Evolutionary conservation across 2,329 filamentous ascomycete genomes (phyloP), one percentile per base, ranked within the genome.

Genomic region (Colletotrichum graminicola): DNA sequence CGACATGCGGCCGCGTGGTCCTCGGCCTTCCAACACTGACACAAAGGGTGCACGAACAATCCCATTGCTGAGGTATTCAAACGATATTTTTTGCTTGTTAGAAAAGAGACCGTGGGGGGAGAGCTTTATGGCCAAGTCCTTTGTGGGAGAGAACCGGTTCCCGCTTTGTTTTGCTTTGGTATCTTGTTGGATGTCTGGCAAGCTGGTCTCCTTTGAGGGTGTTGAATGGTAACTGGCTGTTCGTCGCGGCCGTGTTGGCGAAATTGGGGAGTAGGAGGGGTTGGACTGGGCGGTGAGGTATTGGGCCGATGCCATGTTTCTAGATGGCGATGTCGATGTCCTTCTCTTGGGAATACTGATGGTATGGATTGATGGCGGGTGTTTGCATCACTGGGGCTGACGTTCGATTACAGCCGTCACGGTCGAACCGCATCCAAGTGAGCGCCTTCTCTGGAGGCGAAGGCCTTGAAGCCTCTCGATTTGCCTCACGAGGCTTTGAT

Each of bases 41-140:
- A 60, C 57, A 60, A 45, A 60, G 39, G 21, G 41, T 32, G 10
- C 29, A 39, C 14, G 57, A 34, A 60, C 39, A 47, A 60, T 45
- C 3, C 23, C 57, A 60, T 60, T 32, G 57, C 55, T 26, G 8
- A 2, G 12, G 16, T 41, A 11, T 41, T 41, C 55, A 2, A 2
- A 41, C n/a, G 7, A 12, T n/a, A n/a, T 16, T 57, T 39, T 57
- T 41, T 26, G 16, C 36, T 41, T 26, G 12, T 8, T 10, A n/a
- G 21, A 26, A 41, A 12, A 41, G n/a, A 6, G 5, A 4, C 55
- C 18, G 41, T 16, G 6, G 12, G 39, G 11, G 10, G 52, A n/a
- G n/a, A n/a, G 54, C 7, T 34, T 39, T 12, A 18, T 10, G 12
- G n/a, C 4, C 11, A 34, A 47, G 39, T 18, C 18, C 39, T 45